Evolutionary conservation across 1,139 yeast species (phyloP).

Genomic region (Casaregolazyma suthepensis): DNA sequence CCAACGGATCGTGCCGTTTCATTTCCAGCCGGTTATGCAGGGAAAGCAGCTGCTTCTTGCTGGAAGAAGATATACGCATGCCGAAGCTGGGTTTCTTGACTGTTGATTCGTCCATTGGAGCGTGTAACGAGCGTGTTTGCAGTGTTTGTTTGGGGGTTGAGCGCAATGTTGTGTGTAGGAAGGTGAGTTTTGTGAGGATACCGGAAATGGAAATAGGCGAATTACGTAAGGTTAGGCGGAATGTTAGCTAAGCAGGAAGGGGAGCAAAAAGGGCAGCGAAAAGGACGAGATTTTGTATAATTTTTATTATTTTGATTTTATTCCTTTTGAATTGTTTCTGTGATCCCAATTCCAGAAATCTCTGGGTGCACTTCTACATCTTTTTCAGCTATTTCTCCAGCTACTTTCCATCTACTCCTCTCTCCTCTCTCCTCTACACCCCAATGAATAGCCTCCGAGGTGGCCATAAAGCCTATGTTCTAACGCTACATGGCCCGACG

Average conservation of each 20-base stretch:
- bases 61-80: not conserved
- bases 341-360: no score
- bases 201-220: not conserved
- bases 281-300: no score
- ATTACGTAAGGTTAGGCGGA: not conserved
- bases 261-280: not conserved
- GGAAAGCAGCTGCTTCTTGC: slow-evolving; percentile 4
- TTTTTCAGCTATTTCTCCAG: not conserved
- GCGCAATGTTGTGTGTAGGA: not conserved
- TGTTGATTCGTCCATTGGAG: not conserved
- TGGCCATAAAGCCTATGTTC: not conserved
- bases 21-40: slow-evolving; percentile 2
- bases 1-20: not conserved
- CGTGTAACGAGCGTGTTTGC: not conserved
- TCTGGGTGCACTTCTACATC: not conserved
- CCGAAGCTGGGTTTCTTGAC: not conserved
- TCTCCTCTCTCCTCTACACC: not conserved
- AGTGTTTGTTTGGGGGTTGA: not conserved
- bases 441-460: not conserved
- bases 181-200: not conserved
- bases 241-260: not conserved
- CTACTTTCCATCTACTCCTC: not conserved
- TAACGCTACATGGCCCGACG: not conserved
- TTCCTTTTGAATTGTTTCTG: not conserved
- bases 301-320: not conserved